phyloP scores from a whole-genome alignment of 305 asterid species.

The Fraxinus sp. region DNA sequence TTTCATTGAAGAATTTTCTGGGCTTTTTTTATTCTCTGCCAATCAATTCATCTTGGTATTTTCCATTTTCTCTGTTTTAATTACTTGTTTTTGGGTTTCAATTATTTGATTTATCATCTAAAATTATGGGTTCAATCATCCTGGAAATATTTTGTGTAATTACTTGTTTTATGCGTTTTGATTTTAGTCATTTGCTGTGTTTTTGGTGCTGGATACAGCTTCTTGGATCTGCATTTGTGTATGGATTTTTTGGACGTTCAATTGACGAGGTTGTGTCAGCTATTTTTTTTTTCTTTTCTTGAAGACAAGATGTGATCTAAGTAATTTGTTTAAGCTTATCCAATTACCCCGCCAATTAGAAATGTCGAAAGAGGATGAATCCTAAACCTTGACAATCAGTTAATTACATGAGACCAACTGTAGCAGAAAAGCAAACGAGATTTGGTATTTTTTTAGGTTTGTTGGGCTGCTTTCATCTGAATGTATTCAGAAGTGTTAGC shows the following conservation, averaged over 20 bases:
- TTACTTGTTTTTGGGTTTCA: too few species aligned
- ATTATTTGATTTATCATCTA: too few species aligned
- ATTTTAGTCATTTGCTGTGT: background rate
- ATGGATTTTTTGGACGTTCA: background rate
- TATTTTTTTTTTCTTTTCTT: background rate
- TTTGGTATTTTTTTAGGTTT: conserved; percentile 5
- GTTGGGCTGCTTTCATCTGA: conserved; percentile 28
- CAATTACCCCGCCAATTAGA: conserved; percentile 58
- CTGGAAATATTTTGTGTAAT: too few species aligned
- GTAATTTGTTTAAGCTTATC: background rate
- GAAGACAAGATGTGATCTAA: background rate
- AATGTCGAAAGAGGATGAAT: conserved; percentile 44
- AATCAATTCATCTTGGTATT: too few species aligned
- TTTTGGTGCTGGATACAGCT: background rate
- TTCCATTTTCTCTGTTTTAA: too few species aligned
- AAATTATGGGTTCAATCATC: too few species aligned
- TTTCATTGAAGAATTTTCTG: too few species aligned
- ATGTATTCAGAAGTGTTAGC: conserved; percentile 45
- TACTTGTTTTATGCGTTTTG: background rate
- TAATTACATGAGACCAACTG: conserved; percentile 28
- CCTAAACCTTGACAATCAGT: conserved; percentile 37
- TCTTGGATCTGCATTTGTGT: background rate
- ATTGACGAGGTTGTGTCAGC: background rate
- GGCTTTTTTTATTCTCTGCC: too few species aligned
- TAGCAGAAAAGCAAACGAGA: conserved; percentile 18